phyloP scores from a whole-genome alignment of 2,329 filamentous ascomycete genomes.

The Whalleya microplaca region DNA sequence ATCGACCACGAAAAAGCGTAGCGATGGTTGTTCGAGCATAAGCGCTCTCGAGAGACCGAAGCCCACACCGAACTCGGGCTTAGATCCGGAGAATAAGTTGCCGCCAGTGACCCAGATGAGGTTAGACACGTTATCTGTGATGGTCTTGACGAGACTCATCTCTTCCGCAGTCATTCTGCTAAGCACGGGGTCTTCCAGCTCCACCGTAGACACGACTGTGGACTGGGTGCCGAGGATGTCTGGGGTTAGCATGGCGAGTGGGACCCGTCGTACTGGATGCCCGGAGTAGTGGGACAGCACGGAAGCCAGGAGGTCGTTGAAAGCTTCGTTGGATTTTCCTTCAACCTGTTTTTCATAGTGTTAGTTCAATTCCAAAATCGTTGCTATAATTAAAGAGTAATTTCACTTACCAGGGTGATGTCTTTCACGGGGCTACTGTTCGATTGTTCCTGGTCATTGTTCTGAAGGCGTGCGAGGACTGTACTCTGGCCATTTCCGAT shows the following conservation, averaged over 20 bases:
- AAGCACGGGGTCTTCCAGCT: conserved; percentile 13
- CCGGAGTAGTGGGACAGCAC: neutral
- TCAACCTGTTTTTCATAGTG: neutral
- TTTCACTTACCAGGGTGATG: neutral
- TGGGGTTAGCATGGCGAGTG: neutral
- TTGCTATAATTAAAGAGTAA: neutral
- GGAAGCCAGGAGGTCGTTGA: neutral
- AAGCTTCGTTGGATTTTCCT: neutral
- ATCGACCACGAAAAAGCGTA: conserved; percentile 20
- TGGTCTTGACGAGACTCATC: conserved; percentile 15
- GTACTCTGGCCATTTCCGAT: neutral
- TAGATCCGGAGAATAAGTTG: conserved; percentile 1
- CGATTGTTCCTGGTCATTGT: neutral
- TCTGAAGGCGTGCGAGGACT: neutral
- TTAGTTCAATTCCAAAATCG: neutral
- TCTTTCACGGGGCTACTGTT: neutral
- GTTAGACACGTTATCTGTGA: conserved; percentile 11
- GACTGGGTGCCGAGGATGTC: neutral
- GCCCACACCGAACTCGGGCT: conserved; percentile 10
- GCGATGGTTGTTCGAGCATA: conserved; percentile 24
- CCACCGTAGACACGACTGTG: neutral
- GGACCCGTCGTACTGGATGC: neutral
- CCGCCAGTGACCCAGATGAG: conserved; percentile 21
- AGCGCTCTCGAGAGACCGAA: conserved; percentile 17
- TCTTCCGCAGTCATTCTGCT: conserved; percentile 7